phyloP scores from a whole-genome alignment of 352 stramenopile species.

The Globisporangium abappressorium region DNA sequence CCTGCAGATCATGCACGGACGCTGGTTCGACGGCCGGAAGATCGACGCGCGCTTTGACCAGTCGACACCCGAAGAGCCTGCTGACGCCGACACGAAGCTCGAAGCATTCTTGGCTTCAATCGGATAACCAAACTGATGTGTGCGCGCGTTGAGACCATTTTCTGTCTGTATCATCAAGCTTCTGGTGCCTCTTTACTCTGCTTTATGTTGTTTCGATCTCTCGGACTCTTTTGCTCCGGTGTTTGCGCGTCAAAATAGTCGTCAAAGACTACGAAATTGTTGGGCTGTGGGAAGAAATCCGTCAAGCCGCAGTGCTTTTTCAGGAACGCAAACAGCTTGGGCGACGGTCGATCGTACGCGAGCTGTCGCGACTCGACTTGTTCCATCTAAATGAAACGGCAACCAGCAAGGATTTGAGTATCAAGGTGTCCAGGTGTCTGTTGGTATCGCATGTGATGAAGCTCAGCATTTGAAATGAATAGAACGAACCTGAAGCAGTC shows the following conservation, averaged over 20 bases:
- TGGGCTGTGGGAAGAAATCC: constrained; percentile 61
- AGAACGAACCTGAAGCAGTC: constrained; percentile 40
- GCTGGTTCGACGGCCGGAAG: constrained; percentile 77
- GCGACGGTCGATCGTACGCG: constrained; percentile 78
- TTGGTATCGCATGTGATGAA: background rate
- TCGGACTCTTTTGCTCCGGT: constrained; percentile 1
- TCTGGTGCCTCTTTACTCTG: background rate
- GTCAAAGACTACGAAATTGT: constrained; percentile 86
- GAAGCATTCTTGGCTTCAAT: constrained; percentile 78
- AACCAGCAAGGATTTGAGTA: background rate
- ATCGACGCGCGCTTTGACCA: constrained; percentile 64
- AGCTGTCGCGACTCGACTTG: constrained; percentile 21
- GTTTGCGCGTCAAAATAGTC: constrained; percentile 40
- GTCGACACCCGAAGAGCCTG: constrained; percentile 45
- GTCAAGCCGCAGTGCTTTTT: constrained; percentile 59
- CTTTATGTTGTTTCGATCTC: constrained; percentile 5
- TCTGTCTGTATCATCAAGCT: background rate
- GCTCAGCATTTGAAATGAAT: background rate
- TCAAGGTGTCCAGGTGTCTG: background rate
- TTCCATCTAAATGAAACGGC: constrained; percentile 1
- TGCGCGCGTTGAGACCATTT: background rate
- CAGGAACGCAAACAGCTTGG: constrained; percentile 78
- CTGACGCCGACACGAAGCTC: constrained; percentile 66
- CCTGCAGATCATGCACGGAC: constrained; percentile 68
- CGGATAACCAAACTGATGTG: constrained; percentile 21